These are phyloP conservation scores for Glycyrrhiza uralensis DNA, from an alignment of 306 rosid genomes.

Conservation along the genomic window DNA sequence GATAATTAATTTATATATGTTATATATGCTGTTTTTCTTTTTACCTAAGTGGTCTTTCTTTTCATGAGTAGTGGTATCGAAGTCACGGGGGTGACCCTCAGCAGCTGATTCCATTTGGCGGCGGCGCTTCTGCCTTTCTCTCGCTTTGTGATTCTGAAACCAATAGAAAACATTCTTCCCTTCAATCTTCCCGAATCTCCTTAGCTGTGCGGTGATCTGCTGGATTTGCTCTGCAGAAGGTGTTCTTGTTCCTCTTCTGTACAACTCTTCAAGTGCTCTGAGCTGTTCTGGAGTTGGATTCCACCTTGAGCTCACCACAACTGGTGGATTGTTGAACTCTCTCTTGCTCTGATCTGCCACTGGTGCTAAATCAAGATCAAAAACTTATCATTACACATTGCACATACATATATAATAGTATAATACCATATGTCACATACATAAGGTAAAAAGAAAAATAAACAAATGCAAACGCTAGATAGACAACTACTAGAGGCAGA, in stretches of 20 bases:
- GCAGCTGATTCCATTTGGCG: slow-evolving; percentile 77
- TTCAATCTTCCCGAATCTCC: slow-evolving; percentile 81
- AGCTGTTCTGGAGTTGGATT: slow-evolving; percentile 92
- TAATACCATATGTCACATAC: neutral
- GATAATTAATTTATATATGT: neutral
- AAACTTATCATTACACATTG: neutral
- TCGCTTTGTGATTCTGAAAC: slow-evolving; percentile 96
- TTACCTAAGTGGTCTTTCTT: slow-evolving; percentile 62
- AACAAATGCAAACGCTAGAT: neutral
- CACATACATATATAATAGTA: neutral
- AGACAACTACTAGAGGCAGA: neutral
- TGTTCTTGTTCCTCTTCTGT: slow-evolving; percentile 78
- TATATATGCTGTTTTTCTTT: too few relatives aligned
- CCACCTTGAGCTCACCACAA: slow-evolving; percentile 91
- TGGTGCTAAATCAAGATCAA: slow-evolving; percentile 1
- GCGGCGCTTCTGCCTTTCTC: slow-evolving; percentile 96
- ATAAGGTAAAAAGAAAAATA: neutral
- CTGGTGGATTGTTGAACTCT: slow-evolving; percentile 46
- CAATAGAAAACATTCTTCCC: slow-evolving; percentile 97
- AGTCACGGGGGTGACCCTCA: slow-evolving; percentile 30
- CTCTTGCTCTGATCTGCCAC: slow-evolving; percentile 55
- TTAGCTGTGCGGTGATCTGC: slow-evolving; percentile 80
- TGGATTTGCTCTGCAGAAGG: slow-evolving; percentile 97
- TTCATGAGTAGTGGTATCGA: slow-evolving; percentile 32
- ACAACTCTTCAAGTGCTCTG: slow-evolving; percentile 75